These are phyloP conservation scores for Polyplosphaeria fusca DNA, from an alignment of 495 filamentous ascomycete genomes.

Conservation along the genomic window DNA sequence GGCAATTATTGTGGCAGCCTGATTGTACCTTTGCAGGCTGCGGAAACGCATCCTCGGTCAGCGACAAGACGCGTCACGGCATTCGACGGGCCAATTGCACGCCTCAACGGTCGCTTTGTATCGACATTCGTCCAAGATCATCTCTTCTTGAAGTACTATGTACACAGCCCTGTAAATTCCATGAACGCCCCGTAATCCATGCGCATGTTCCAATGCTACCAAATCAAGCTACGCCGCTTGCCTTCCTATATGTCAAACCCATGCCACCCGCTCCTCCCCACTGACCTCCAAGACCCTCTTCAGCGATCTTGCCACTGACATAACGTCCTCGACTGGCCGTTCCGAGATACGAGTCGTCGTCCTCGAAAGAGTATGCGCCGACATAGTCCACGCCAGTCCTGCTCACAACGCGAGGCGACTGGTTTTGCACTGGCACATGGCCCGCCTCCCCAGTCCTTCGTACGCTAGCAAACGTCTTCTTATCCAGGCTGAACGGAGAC, in stretches of 20 bases:
- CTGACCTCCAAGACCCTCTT: conserved; percentile 67
- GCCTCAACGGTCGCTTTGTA: too few relatives aligned
- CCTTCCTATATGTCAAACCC: conserved; percentile 25
- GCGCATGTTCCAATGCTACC: not conserved
- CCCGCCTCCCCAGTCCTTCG: conserved; percentile 24
- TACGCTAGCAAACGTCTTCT: conserved; percentile 29
- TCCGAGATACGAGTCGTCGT: conserved; percentile 42
- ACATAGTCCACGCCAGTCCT: conserved; percentile 44
- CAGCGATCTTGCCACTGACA: conserved; percentile 80
- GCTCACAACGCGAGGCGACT: conserved; percentile 31
- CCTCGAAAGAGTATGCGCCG: conserved; percentile 59
- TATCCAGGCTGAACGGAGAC: conserved; percentile 15
- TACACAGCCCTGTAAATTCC: too few relatives aligned
- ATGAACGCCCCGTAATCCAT: too few relatives aligned
- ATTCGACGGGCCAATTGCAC: too few relatives aligned
- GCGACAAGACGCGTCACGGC: too few relatives aligned
- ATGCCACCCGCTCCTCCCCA: conserved; percentile 18
- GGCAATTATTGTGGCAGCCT: too few relatives aligned
- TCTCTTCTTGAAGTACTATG: too few relatives aligned
- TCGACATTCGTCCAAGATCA: too few relatives aligned
- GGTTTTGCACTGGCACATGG: conserved; percentile 18
- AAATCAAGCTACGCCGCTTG: conserved; percentile 28
- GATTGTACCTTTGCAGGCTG: too few relatives aligned
- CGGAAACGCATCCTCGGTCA: too few relatives aligned
- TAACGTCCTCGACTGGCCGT: conserved; percentile 49